These are phyloP conservation scores for Diaporthe citriasiana DNA, from an alignment of 2,329 filamentous ascomycete genomes.

Conservation along the genomic window DNA sequence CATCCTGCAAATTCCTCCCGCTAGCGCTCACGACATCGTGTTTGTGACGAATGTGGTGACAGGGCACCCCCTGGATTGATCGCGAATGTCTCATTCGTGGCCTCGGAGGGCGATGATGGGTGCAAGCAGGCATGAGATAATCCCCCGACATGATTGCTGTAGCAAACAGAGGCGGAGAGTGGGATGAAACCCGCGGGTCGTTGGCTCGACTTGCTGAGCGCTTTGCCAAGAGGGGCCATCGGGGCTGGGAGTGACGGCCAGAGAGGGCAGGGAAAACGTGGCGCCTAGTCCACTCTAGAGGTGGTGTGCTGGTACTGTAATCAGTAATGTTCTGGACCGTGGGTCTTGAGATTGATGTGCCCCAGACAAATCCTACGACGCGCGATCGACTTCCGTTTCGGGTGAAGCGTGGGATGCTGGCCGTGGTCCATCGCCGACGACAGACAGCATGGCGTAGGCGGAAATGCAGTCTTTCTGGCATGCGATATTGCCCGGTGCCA, in stretches of 20 bases:
- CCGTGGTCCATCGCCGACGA: conserved; percentile 7
- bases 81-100: conserved; percentile 18
- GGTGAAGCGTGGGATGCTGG: conserved; percentile 37
- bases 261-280: conserved; percentile 29
- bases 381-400: conserved; percentile 41
- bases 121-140: conserved; percentile 22
- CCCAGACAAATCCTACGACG: conserved; percentile 37
- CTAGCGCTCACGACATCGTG: conserved; percentile 32
- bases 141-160: conserved; percentile 34
- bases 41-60: conserved; percentile 32
- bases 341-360: conserved; percentile 32
- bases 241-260: conserved; percentile 21
- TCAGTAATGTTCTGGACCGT: conserved; percentile 39
- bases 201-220: conserved; percentile 8
- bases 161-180: conserved; percentile 25
- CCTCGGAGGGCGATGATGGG: conserved; percentile 23
- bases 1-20: conserved; percentile 22
- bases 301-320: conserved; percentile 15
- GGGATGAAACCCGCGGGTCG: conserved; percentile 31
- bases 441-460: neutral
- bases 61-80: conserved; percentile 19
- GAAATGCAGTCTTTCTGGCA: neutral
- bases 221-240: conserved; percentile 22
- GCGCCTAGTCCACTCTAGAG: conserved; percentile 8
- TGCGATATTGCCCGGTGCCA: neutral